Base-by-base conservation (phyloP, 352 stramenopile genomes). In the Phytophthora megakarya region DNA sequence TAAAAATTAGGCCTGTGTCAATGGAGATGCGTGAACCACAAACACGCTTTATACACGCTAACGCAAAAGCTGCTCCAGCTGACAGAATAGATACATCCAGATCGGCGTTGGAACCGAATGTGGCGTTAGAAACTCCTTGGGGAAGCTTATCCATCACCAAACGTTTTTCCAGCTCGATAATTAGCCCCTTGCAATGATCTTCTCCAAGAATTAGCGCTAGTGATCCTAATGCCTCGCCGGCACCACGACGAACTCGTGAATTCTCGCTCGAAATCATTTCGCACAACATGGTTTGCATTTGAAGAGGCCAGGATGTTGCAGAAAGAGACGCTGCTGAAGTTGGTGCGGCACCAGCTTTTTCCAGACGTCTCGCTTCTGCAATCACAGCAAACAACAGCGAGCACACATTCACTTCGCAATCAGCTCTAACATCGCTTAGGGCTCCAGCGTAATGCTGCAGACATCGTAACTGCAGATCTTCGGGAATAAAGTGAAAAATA, bases 401-500 rank as follows among this genome's bases (percentile, higher is more conserved):
- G 37, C 79, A 90, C 13, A 96, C 84, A 42, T 96, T 96, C 21
- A 91, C 68, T 57, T 91, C 81, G 45, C 81, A 90, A 44, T 90
- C 70, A 16, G 75, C 51, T 18, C 78, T 79, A 15, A 72, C 72
- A 26, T 96, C 86, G 4, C 71, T 76, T n/a, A 94, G 63, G 5
- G 81, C 73, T 32, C 76, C 73, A 3, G 80, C 79, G 28, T 87
- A 92, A 51, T 96, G 88, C 61, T 96, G 88, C 1, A 96, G 61
- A 22, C 81, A 89, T 16, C 88, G 86, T 38, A 96, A 65, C 35
- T 96, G 88, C 22, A 96, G 67, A 65, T 96, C 88, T 67, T 96
- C 85, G 0, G 86, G 86, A 22, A 95, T 62, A 40, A 80, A 81
- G 38, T 93, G 83, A 33, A 96, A 96, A 21, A 96, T 47, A 19